Conservation (phyloP, 495 filamentous ascomycete species). For the Lophiostoma macrostomum region DNA sequence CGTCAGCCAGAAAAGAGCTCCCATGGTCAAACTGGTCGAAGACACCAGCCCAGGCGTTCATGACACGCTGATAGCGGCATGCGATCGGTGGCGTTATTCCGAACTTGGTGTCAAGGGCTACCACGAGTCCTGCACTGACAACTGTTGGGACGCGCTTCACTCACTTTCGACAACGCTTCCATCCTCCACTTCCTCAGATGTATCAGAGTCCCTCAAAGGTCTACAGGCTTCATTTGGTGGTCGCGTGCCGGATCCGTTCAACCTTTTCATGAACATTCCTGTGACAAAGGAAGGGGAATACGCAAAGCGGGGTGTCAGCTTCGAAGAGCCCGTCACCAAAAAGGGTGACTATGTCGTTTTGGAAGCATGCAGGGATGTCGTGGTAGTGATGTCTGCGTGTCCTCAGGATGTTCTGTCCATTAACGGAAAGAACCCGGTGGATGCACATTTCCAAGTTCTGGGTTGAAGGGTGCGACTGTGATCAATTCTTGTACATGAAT, state of each 20-base stretch:
- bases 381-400: constrained; percentile 47
- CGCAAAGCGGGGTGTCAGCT: constrained; percentile 28
- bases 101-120: constrained; percentile 39
- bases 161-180: constrained; percentile 9
- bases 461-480: too few relatives aligned
- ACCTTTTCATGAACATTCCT: constrained; percentile 51
- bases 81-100: constrained; percentile 42
- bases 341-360: constrained; percentile 43
- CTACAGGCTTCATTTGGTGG: constrained; percentile 22
- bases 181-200: constrained; percentile 1
- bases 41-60: constrained; percentile 46
- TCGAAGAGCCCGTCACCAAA: constrained; percentile 39
- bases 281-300: constrained; percentile 38
- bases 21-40: constrained; percentile 42
- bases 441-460: constrained; percentile 37
- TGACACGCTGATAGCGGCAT: constrained; percentile 46
- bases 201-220: constrained; percentile 6
- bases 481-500: too few relatives aligned
- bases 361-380: constrained; percentile 41
- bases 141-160: constrained; percentile 42
- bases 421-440: constrained; percentile 44
- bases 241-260: constrained; percentile 45
- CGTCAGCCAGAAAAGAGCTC: constrained; percentile 38
- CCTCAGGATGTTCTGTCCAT: constrained; percentile 46
- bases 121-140: constrained; percentile 47